Conservation (phyloP, 331 rosid genomes). For the Erythrophleum ivorense region DNA sequence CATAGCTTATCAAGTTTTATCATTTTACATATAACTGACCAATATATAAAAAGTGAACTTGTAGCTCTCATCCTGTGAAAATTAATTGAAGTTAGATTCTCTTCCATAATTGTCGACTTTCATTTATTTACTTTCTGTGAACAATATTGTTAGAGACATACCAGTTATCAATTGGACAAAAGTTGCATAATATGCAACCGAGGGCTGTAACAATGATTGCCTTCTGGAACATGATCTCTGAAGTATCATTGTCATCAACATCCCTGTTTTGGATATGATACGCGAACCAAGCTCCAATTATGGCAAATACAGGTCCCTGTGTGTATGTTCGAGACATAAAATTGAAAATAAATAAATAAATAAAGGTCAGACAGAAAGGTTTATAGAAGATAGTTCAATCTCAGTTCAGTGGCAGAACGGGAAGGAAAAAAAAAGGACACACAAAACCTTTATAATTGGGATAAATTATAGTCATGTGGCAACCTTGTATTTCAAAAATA, state of each 20-base stretch:
- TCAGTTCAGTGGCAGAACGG: too few species aligned
- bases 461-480: too few species aligned
- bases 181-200: slow-evolving; percentile 63
- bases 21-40: neutral
- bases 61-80: slow-evolving; percentile 9
- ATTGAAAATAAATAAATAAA: neutral
- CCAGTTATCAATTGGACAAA: slow-evolving; percentile 89
- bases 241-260: slow-evolving; percentile 50
- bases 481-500: too few species aligned
- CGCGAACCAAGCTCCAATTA: slow-evolving; percentile 92
- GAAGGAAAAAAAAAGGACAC: too few species aligned
- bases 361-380: neutral
- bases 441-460: too few species aligned
- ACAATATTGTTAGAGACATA: slow-evolving; percentile 31
- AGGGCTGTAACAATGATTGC: slow-evolving; percentile 71
- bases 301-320: slow-evolving; percentile 89
- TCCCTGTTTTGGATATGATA: slow-evolving; percentile 79
- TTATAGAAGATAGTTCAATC: too few species aligned
- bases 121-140: neutral
- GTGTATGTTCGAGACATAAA: slow-evolving; percentile 12
- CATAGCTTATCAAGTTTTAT: slow-evolving; percentile 10
- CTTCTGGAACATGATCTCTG: slow-evolving; percentile 70
- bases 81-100: slow-evolving; percentile 8
- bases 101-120: neutral
- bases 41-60: neutral